Percentiles rank a stretch among this genome's conserved stretches.
Evolutionary conservation across 805 yeast species (phyloP).

Genomic region (Candida chauliodis): DNA sequence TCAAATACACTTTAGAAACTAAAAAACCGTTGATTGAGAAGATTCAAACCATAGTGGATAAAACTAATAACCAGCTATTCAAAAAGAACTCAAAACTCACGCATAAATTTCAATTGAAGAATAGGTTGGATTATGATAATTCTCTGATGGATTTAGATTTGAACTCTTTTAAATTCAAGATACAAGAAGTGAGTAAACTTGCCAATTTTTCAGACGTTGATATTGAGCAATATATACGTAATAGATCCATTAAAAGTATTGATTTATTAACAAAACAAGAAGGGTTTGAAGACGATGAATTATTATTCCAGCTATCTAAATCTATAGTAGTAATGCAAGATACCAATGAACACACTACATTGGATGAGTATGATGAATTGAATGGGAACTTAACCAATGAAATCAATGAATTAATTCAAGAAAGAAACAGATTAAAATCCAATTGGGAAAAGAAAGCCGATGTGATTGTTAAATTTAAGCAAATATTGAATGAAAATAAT

Average conservation of each 20-base stretch:
- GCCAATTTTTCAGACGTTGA: conserved; percentile 13
- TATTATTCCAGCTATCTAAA: conserved; percentile 22
- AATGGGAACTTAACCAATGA: conserved; percentile 21
- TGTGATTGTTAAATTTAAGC: conserved; percentile 20
- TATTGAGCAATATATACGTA: conserved; percentile 4
- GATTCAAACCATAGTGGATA: conserved; percentile 23
- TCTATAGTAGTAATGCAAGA: conserved; percentile 16
- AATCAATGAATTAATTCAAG: conserved; percentile 27
- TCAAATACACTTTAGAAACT: conserved; percentile 22
- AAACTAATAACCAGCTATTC: conserved; percentile 18
- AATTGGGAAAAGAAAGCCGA: conserved; percentile 34
- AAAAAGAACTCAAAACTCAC: conserved; percentile 3
- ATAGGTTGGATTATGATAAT: conserved; percentile 1
- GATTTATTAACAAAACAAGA: neutral
- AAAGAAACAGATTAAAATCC: conserved; percentile 29
- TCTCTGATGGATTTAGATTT: neutral
- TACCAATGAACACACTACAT: conserved; percentile 13
- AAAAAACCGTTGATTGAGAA: conserved; percentile 36
- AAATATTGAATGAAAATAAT: conserved; percentile 17
- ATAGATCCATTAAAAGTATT: conserved; percentile 3
- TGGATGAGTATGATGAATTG: conserved; percentile 31
- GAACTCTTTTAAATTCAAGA: neutral
- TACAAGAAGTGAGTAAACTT: conserved; percentile 19
- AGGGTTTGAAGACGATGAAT: conserved; percentile 10
- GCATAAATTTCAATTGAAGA: neutral